Conservation (phyloP, 108 stramenopile genomes). For the Pseudonitzschia multiseries region DNA sequence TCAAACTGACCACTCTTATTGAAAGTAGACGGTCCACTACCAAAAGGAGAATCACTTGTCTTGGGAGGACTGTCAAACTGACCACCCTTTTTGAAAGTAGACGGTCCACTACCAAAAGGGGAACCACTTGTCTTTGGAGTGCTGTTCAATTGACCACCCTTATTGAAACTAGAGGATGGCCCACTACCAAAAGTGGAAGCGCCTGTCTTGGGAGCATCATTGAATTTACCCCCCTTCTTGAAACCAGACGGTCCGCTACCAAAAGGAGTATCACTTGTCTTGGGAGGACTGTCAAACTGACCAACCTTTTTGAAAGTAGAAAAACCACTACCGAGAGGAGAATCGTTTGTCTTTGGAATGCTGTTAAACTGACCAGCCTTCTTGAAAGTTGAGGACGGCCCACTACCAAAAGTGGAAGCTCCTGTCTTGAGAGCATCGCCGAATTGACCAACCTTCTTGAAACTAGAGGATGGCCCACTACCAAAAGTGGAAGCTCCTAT, state of each 20-base stretch:
- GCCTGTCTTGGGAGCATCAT: neutral
- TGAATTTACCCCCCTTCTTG: neutral
- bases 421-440: neutral
- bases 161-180: too few species aligned
- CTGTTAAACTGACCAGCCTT: neutral
- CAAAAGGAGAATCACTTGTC: constrained; percentile 2
- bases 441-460: neutral
- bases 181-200: neutral
- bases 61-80: too few species aligned
- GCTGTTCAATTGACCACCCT: too few species aligned
- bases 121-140: neutral
- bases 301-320: too few species aligned
- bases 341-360: too few species aligned
- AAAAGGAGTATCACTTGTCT: neutral
- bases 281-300: neutral
- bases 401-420: neutral
- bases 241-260: neutral
- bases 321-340: neutral
- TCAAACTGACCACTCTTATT: too few species aligned
- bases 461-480: too few species aligned
- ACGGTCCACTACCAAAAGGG: neutral
- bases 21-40: neutral
- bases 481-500: too few species aligned
- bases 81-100: neutral
- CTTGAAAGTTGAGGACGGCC: neutral